Base-by-base conservation (phyloP, 148 eudicot species). In the Vaccinium darrowii region DNA sequence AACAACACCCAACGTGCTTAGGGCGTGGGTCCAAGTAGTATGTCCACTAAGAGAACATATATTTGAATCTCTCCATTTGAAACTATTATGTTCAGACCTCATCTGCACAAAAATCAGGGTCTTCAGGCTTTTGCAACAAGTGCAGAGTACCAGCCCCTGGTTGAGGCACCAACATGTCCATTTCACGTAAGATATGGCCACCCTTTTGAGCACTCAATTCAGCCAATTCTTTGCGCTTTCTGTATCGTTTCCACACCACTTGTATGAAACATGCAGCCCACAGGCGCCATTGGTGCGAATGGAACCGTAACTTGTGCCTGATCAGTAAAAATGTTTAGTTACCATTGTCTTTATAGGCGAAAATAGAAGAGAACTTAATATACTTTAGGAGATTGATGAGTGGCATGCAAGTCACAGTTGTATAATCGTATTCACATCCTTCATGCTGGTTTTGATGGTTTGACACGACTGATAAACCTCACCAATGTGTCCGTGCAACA, bases 191-290 rank as follows among this genome's bases (percentile, higher is more conserved):
- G 30, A 52, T 47, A 51, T 52, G 15, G 13, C 36, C 80, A 23
- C 36, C 63, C 84, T 86, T 90, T 81, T 16, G 72, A 27, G 86
- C 87, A 82, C 81, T 89, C 2, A 86, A 87, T 65, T 86, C 90
- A 58, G 87, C 91, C 87, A 21, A 54, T 73, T 50, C 80, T 77
- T 86, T 87, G 56, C 94, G 63, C 71, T 81, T 90, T 74, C 88
- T 93, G 69, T 89, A 84, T 57, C 93, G 83, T 9, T 92, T 83
- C 95, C 97, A 95, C 3, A 94, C 98, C 0, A 93, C 98, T 81
- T 95, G 98, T 25, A 95, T 86, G 53, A 95, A 95, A 73, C 97
- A 92, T 16, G 94, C 98, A 0, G 94, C 97, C 98, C 98, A 95
- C 0, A 92, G 86, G 67, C 98, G 88, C 98, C 98, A 95, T 50